These are phyloP conservation scores for Cystobasidium sp. DNA, from an alignment of 1,284 basidiomycete species.

Conservation along the genomic window DNA sequence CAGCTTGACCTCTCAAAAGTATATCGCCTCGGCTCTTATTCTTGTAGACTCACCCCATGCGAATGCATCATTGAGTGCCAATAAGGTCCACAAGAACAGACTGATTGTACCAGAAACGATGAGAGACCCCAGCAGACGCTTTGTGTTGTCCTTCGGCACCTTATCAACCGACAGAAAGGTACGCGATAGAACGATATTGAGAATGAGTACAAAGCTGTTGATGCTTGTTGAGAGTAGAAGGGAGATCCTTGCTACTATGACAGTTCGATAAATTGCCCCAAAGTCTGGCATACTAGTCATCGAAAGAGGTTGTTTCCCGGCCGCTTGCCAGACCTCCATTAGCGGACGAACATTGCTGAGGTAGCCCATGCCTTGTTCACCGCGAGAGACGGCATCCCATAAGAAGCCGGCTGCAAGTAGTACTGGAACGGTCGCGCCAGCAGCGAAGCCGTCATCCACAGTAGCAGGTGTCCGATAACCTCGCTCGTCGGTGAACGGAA, in stretches of 20 bases:
- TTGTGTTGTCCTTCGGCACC: slow-evolving; percentile 55
- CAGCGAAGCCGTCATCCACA: slow-evolving; percentile 53
- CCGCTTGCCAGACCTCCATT: slow-evolving; percentile 52
- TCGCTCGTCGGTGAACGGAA: slow-evolving; percentile 55
- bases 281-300: slow-evolving; percentile 50
- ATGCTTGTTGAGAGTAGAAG: slow-evolving; percentile 56
- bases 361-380: slow-evolving; percentile 36
- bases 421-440: slow-evolving; percentile 51
- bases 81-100: slow-evolving; percentile 36
- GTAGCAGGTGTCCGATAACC: slow-evolving; percentile 51
- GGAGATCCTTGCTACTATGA: slow-evolving; percentile 54
- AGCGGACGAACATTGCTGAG: slow-evolving; percentile 47
- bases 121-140: slow-evolving; percentile 53
- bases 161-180: slow-evolving; percentile 52
- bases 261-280: slow-evolving; percentile 50
- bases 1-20: background rate
- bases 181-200: slow-evolving; percentile 54
- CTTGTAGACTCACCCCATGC: slow-evolving; percentile 34
- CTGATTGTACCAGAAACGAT: slow-evolving; percentile 47
- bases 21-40: too few species aligned
- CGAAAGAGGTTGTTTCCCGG: slow-evolving; percentile 45
- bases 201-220: slow-evolving; percentile 54
- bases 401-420: slow-evolving; percentile 50
- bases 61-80: slow-evolving; percentile 39
- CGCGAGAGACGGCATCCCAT: slow-evolving; percentile 48